Evolutionary conservation across 169 alveolate genomes (phyloP), one percentile per base, ranked within the genome.

Genomic region (Plasmodium berghei): DNA sequence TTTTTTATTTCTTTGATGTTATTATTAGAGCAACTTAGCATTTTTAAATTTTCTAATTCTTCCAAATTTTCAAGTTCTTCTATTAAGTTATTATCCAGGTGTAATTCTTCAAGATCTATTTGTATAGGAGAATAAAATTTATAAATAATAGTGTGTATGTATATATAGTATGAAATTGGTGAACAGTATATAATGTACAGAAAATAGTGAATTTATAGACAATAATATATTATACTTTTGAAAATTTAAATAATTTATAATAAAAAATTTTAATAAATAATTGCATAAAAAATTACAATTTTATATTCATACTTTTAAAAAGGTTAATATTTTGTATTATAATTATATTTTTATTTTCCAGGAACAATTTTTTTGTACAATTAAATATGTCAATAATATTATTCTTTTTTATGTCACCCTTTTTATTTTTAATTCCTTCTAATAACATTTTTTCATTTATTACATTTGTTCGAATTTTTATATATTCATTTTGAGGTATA

Each of bases 401-500:
- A 26, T 24, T 26, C 9, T 58, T 40, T 54, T 55, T 55, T 24
- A 40, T 16, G 18, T 14, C 66, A 67, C 40, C 18, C 12, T 45
- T 49, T 9, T 26, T 48, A 34, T 54, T 77, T 12, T 49, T 9
- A 49, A 77, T 77, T 20, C 48, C 73, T 22, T 77, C 77, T n/a
- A 77, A 63, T 49, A 77, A 45, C 56, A 77, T 77, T 63, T 64
- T 52, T 59, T 77, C 89, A 77, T 77, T 77, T 77, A 77, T 77
- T 18, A 77, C 48, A 48, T 64, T 77, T 28, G 89, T 77, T 10
- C 70, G 28, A 63, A 77, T 77, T 24, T 66, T 34, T 69, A 58
- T 77, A 77, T 77, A 77, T 48, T 77, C 89, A 28, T 70, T 16
- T 12, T 62, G 52, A 2, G 89, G 77, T 52, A 77, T 77, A 28